Evolutionary conservation across 768 basidiomycete genomes (phyloP).

Genomic region (Collybia sp.): DNA sequence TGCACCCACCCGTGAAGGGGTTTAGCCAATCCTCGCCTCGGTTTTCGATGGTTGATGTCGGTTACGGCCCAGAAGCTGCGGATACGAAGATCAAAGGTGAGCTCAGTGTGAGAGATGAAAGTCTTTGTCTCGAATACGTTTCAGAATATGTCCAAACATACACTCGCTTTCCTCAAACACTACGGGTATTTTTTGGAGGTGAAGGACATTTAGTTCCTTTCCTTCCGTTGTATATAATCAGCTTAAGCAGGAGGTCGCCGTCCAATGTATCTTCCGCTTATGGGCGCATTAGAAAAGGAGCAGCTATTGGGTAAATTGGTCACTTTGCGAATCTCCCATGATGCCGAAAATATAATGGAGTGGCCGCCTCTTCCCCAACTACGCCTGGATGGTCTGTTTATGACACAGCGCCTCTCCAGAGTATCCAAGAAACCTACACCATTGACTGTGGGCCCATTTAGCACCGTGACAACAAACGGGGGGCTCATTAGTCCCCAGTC

Average conservation of each 20-base stretch:
- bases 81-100: slow-evolving; percentile 71
- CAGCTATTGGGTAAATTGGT: slow-evolving; percentile 65
- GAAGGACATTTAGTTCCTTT: slow-evolving; percentile 11
- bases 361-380: slow-evolving; percentile 50
- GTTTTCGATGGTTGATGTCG: slow-evolving; percentile 67
- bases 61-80: slow-evolving; percentile 53
- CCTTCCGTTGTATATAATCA: slow-evolving; percentile 3
- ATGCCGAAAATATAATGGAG: slow-evolving; percentile 35
- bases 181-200: slow-evolving; percentile 73
- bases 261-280: slow-evolving; percentile 49
- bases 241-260: slow-evolving; percentile 47
- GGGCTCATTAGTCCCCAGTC: slow-evolving; percentile 69
- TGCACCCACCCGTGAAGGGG: slow-evolving; percentile 30
- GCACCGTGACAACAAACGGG: slow-evolving; percentile 44
- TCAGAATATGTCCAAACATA: slow-evolving; percentile 70
- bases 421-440: slow-evolving; percentile 39
- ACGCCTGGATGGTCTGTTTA: slow-evolving; percentile 46
- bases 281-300: slow-evolving; percentile 53
- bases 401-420: slow-evolving; percentile 31
- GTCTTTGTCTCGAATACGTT: not conserved
- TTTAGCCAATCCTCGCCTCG: slow-evolving; percentile 73
- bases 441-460: slow-evolving; percentile 38
- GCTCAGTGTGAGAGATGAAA: slow-evolving; percentile 1
- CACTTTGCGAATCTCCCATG: slow-evolving; percentile 46
- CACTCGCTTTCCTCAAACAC: slow-evolving; percentile 67